Evolutionary conservation across 2,329 filamentous ascomycete species (phyloP), one percentile per base, ranked within the genome.

Genomic region (Arthrinium puccinioides): DNA sequence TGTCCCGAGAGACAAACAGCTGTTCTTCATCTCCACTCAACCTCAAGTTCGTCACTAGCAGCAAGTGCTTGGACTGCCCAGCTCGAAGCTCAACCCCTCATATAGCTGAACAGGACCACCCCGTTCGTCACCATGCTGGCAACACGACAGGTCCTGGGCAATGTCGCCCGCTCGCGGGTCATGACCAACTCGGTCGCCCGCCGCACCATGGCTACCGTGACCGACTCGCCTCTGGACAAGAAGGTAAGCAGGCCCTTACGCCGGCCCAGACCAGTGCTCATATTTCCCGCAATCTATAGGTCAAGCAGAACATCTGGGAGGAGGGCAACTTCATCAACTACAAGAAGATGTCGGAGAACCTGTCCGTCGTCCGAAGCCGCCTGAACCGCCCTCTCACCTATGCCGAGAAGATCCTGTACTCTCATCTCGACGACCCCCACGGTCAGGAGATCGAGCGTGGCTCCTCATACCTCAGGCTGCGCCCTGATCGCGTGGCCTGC

Each of bases 341-440:
- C 66, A 88, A 87, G 79, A 96, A 96, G 79, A 96, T 97, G 88
- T 88, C 85, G 55, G 89, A 97, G 74, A 97, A 95, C 77, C 79
- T 98, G 44, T 73, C 80, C 56, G 80, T 98, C 64, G 92, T 98
- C 53, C 86, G 92, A 59, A 66, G 72, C 55, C 83, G 92, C 57
- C 78, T 98, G 51, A 94, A 95, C 72, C 83, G 87, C 54, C 92
- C 92, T 52, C 79, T 98, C 55, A 92, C 88, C 54, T 95, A 83
- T 63, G 87, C 88, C 62, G 92, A 98, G 79, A 98, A 98, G 81
- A 89, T 98, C 57, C 78, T 97, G 54, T 98, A 98, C 77, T 97
- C 90, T 45, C 92, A 98, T 69, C 74, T 98, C 63, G 92, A 97
- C 69, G 87, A 98, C 64, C 92, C 92, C 39, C 86, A 97, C 57